Percentiles rank a stretch among this genome's conserved stretches.
Conservation (phyloP, 2,329 filamentous ascomycete species). For the Capronia coronata region DNA sequence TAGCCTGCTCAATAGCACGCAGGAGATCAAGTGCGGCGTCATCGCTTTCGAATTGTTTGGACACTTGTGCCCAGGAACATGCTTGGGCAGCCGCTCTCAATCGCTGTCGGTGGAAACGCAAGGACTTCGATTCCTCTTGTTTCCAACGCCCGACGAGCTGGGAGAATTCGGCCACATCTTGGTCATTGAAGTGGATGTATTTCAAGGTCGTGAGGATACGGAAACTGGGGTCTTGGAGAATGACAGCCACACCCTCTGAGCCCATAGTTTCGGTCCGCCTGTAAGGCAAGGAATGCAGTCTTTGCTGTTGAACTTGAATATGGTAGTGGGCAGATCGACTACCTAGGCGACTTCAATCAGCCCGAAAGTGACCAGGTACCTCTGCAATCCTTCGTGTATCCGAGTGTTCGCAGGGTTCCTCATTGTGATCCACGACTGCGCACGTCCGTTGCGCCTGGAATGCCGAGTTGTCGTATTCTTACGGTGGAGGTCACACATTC, state of each 20-base stretch:
- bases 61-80: constrained; percentile 39
- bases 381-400: too few species aligned
- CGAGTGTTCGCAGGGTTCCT: too few species aligned
- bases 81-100: constrained; percentile 56
- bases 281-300: not conserved
- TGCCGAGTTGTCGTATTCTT: too few species aligned
- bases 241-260: not conserved
- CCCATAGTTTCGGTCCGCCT: not conserved
- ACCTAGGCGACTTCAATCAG: too few species aligned
- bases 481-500: too few species aligned
- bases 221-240: constrained; percentile 5
- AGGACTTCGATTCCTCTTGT: constrained; percentile 38
- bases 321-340: too few species aligned
- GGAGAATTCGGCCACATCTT: not conserved
- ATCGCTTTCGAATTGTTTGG: constrained; percentile 2
- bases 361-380: too few species aligned
- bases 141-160: not conserved
- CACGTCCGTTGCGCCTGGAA: too few species aligned
- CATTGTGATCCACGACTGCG: too few species aligned
- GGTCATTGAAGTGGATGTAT: constrained; percentile 5
- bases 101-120: constrained; percentile 70
- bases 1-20: not conserved
- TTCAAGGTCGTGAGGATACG: constrained; percentile 13
- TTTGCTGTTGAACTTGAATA: not conserved
- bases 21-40: not conserved